Evolutionary conservation across 2,329 filamentous ascomycete genomes (phyloP), one percentile per base, ranked within the genome.

Genomic region (Trichophyton schoenleinii): DNA sequence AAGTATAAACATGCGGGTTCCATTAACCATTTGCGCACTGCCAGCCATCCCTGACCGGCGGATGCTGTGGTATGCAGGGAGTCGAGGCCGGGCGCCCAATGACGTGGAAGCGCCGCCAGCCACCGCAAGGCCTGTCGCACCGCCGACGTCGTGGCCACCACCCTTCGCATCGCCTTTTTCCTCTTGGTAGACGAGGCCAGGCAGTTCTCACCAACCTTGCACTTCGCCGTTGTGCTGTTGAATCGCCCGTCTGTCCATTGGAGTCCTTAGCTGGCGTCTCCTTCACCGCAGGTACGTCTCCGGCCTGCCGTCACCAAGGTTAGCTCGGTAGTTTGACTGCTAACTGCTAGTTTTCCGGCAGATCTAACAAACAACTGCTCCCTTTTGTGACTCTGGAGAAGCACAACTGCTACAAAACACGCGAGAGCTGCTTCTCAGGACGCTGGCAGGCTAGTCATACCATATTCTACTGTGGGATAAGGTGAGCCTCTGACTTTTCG

Each of bases 61-160:
- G 6, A 25, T 25, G 57, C 22, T 36, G 28, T n/a, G 31, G 31
- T 34, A 36, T 55, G 52, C 52, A 36, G 28, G 52, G 28, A 55
- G 34, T 55, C 28, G 22, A 28, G 11, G 52, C 20, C 28, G 11
- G 38, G 20, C n/a, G 57, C 57, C 57, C 57, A 58, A 58, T 58
- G 57, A 58, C 57, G 57, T 58, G 25, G 36, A 42, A 38, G 57
- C 41, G 36, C 41, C 38, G 36, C 57, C 57, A 58, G 57, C 57
- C 57, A 58, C 57, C 57, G 20, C 57, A 42, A 28, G 13, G 20
- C 28, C 52, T 34, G 52, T 53, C 48, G 48, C 48, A 53, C 25
- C 48, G 48, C 48, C 48, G 22, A 13, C 15, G 48, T 53, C 25
- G 48, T 28, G 11, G 18, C 9, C 48, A 53, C 48, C 11, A 38